Evolutionary conservation across 768 basidiomycete genomes (phyloP).

Genomic region (Leucosporidium creatinivorum): DNA sequence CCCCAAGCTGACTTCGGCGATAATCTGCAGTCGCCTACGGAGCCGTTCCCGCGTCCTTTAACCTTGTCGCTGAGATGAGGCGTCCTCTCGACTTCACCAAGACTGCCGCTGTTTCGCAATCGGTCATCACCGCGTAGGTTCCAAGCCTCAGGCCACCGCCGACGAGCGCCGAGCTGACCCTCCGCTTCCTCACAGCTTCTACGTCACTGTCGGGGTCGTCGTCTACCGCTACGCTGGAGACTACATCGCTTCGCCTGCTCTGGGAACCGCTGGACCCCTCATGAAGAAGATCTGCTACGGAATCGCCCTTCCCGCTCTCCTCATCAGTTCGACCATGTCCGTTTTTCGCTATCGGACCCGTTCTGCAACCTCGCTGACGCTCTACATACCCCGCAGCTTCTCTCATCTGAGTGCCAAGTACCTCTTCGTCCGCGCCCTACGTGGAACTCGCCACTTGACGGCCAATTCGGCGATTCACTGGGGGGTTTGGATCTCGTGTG

Average conservation of each 20-base stretch:
- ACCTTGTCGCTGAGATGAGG: conserved; percentile 42
- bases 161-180: no score
- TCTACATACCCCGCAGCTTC: neutral
- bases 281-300: conserved; percentile 35
- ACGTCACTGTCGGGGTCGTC: conserved; percentile 37
- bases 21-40: conserved; percentile 10
- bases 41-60: conserved; percentile 12
- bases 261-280: conserved; percentile 38
- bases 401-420: conserved; percentile 32
- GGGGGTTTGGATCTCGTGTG: conserved; percentile 30
- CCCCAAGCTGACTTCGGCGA: no score
- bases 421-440: conserved; percentile 34
- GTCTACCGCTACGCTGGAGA: conserved; percentile 38
- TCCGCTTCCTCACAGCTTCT: conserved; percentile 2
- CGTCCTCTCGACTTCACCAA: conserved; percentile 40
- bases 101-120: conserved; percentile 36
- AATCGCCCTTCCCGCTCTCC: conserved; percentile 31
- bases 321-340: conserved; percentile 6
- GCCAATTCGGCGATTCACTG: conserved; percentile 31
- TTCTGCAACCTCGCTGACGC: conserved; percentile 24
- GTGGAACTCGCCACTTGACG: conserved; percentile 31
- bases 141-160: neutral
- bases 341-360: neutral
- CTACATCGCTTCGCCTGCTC: conserved; percentile 38
- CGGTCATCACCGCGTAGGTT: conserved; percentile 30